These are phyloP conservation scores for Cercospora zeina DNA, from an alignment of 2,329 filamentous ascomycete genomes.

Conservation along the genomic window DNA sequence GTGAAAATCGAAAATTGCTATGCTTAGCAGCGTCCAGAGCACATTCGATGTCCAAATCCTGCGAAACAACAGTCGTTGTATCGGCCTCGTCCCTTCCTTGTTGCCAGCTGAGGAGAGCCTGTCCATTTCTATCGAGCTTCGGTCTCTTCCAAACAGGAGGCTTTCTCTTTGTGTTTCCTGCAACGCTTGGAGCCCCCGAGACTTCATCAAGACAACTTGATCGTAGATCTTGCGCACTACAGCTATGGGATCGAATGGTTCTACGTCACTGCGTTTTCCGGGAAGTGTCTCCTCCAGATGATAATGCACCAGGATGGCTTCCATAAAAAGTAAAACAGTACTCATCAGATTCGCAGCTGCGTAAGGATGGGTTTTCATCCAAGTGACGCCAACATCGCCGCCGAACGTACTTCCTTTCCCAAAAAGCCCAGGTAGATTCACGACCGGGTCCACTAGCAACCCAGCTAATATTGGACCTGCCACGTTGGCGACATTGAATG, in stretches of 20 bases:
- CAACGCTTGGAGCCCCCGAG: conserved; percentile 35
- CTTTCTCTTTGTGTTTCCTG: conserved; percentile 36
- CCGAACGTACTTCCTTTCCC: conserved; percentile 58
- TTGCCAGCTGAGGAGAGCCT: conserved; percentile 42
- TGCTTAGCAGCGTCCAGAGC: conserved; percentile 59
- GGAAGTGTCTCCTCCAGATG: conserved; percentile 59
- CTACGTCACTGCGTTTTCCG: conserved; percentile 33
- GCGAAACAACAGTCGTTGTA: conserved; percentile 48
- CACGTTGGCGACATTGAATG: conserved; percentile 47
- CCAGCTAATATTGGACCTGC: conserved; percentile 58
- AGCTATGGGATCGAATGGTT: conserved; percentile 33
- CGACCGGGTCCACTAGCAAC: conserved; percentile 61
- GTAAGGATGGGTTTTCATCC: conserved; percentile 64
- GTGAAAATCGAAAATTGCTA: conserved; percentile 71
- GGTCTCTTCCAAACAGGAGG: conserved; percentile 37
- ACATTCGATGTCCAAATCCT: conserved; percentile 58
- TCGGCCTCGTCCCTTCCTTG: conserved; percentile 41
- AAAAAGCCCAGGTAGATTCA: conserved; percentile 58
- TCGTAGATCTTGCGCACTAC: conserved; percentile 27
- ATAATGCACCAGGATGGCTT: conserved; percentile 57
- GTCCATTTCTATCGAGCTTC: conserved; percentile 38
- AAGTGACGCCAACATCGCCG: conserved; percentile 55
- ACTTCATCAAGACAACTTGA: conserved; percentile 30
- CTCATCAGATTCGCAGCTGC: conserved; percentile 64
- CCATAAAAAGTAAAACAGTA: conserved; percentile 56